phyloP scores from a whole-genome alignment of 2,329 filamentous ascomycete species.

The Fusarium circinatum region DNA sequence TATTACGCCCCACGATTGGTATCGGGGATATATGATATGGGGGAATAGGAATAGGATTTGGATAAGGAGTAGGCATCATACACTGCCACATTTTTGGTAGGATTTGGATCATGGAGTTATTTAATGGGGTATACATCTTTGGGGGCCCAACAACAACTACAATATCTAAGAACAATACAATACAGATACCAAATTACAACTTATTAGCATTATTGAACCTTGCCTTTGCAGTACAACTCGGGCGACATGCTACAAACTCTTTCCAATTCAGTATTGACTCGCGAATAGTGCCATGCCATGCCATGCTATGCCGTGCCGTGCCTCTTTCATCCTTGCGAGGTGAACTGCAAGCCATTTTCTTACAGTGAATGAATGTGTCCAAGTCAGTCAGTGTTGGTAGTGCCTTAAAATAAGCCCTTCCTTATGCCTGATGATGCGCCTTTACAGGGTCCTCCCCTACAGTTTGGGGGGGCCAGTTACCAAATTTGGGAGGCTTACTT shows the following conservation, averaged over 20 bases:
- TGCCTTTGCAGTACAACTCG: constrained; percentile 6
- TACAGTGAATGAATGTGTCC: background rate
- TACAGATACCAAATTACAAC: constrained; percentile 18
- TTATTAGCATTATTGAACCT: background rate
- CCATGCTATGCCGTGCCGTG: background rate
- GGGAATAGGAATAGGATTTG: constrained; percentile 4
- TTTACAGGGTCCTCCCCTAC: constrained; percentile 25
- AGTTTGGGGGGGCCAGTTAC: constrained; percentile 10
- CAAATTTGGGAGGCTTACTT: constrained; percentile 31
- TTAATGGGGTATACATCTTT: constrained; percentile 14
- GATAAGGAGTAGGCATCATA: constrained; percentile 14
- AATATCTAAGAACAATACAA: constrained; percentile 11
- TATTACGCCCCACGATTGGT: constrained; percentile 23
- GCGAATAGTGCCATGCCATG: background rate
- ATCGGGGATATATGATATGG: constrained; percentile 29
- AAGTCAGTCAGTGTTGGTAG: background rate
- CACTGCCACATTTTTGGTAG: constrained; percentile 37
- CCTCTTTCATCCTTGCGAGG: background rate
- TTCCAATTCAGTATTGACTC: background rate
- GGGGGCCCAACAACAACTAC: constrained; percentile 4
- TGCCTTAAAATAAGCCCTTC: constrained; percentile 13
- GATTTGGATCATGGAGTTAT: constrained; percentile 33
- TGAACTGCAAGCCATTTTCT: background rate
- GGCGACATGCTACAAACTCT: constrained; percentile 5
- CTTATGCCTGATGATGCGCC: constrained; percentile 30